Evolutionary conservation across 129 eudicot species (phyloP), one percentile per base, ranked within the genome.

Genomic region (Flaveria bidentis): DNA sequence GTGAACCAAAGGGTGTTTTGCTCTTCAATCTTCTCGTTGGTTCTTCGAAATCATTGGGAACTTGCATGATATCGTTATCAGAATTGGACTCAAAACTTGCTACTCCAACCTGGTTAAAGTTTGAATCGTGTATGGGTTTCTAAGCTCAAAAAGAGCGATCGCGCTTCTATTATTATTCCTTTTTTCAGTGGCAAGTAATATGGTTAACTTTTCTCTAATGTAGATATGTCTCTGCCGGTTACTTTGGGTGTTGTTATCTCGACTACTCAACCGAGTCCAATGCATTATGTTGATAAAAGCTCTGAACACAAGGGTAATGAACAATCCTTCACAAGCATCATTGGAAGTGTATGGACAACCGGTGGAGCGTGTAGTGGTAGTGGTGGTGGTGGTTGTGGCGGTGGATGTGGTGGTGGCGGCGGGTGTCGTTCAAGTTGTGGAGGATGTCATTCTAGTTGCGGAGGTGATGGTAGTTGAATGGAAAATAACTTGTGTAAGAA

Each of bases 1-100:
- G 83, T 52, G 78, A 79, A 52, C 78, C 83, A 17, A 41, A 79
- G 23, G 83, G 83, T 52, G 83, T 42, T 26, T 52, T 79, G 73
- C 69, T 79, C 39, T 72, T 79, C 16, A 41, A 79, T 45, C 78
- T 79, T 51, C 69, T 72, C 2, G 50, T 64, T 12, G 68, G 12
- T 64, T 41, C 74, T 4, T 71, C 74, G 8, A 72, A 79, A 63
- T 72, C 74, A 2, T 49, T 61, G 0, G 72, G 72, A 65, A 71
- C 66, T n/a, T 64, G 78, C 78, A 41, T 45, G 23, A 62, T 79
- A 51, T 79, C 57, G 9, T 8, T 79, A 73, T 15, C 57, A 39
- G 26, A 73, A 20, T 64, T 64, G 74, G 50, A 64, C 50, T 64
- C 74, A 9, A 72, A 64, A 72, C 60, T 72, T 25, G 60, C 69